Percentiles rank a stretch among this genome's conserved stretches.
These are phyloP conservation scores for Kockiozyma suomiensis DNA, from an alignment of 805 yeast species.

Conservation along the genomic window DNA sequence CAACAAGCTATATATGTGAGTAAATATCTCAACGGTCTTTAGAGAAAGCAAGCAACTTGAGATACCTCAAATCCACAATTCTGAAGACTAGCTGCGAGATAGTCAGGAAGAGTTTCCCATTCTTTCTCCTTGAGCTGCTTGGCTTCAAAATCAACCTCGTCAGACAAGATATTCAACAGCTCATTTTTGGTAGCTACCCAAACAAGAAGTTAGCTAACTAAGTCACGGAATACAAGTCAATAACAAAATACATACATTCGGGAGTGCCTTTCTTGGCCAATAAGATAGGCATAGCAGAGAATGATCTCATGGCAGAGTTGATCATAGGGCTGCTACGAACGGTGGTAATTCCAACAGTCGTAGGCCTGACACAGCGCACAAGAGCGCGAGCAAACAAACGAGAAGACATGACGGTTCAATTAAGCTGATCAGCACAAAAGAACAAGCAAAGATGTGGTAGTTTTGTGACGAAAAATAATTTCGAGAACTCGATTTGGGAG, in stretches of 20 bases:
- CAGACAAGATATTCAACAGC: constrained; percentile 8
- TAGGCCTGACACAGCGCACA: neutral
- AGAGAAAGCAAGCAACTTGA: neutral
- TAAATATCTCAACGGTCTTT: neutral
- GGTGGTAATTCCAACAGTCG: neutral
- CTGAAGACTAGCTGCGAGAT: constrained; percentile 1
- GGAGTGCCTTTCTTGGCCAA: neutral
- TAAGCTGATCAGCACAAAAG: neutral
- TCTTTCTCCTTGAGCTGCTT: constrained; percentile 15
- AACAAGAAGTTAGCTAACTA: neutral
- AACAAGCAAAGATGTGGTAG: too few species aligned
- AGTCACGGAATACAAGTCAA: neutral
- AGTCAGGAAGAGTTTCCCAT: constrained; percentile 7
- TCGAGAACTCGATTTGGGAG: too few species aligned
- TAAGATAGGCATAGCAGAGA: constrained; percentile 7
- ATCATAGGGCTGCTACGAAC: constrained; percentile 1
- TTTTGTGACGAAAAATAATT: too few species aligned
- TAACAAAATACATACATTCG: neutral
- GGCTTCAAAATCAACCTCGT: constrained; percentile 21
- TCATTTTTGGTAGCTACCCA: neutral
- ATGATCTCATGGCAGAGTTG: constrained; percentile 1
- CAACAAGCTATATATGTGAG: neutral
- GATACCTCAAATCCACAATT: constrained; percentile 7
- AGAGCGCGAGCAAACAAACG: constrained; percentile 13
- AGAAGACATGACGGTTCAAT: constrained; percentile 8